Conservation (phyloP, 352 stramenopile species). For the Phytophthora nicotianae region DNA sequence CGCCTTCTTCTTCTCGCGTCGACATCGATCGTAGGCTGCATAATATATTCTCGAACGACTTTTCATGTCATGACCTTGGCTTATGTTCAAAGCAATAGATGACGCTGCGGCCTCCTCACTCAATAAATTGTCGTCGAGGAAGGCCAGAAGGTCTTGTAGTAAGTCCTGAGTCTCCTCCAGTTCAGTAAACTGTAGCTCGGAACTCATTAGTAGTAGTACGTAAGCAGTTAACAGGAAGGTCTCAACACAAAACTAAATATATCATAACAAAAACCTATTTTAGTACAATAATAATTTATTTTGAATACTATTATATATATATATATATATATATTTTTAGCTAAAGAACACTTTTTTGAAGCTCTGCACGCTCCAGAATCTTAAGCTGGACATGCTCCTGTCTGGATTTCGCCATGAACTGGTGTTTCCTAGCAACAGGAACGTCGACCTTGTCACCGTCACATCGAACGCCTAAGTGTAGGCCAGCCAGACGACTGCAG, state of each 20-base stretch:
- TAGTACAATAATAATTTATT: too few relatives aligned
- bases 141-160: conserved; percentile 18
- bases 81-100: background rate
- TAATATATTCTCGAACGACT: background rate
- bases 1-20: conserved; percentile 19
- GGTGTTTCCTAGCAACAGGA: conserved; percentile 14
- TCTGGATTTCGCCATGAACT: conserved; percentile 18
- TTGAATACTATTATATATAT: too few relatives aligned
- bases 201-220: too few relatives aligned
- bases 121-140: conserved; percentile 12
- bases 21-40: conserved; percentile 9
- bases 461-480: conserved; percentile 14
- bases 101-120: background rate
- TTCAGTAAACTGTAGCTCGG: background rate
- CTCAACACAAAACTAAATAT: too few relatives aligned
- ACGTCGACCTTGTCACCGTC: conserved; percentile 9
- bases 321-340: too few relatives aligned
- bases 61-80: background rate
- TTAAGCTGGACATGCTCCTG: conserved; percentile 16
- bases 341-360: background rate
- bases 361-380: conserved; percentile 10
- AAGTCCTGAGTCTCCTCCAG: conserved; percentile 9
- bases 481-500: conserved; percentile 18
- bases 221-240: too few relatives aligned
- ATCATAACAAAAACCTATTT: too few relatives aligned